A percentile compares a stretch with the other conserved stretches of the same genome.
phyloP scores from a whole-genome alignment of 2,329 filamentous ascomycete genomes.

The Talaromyces piceae region DNA sequence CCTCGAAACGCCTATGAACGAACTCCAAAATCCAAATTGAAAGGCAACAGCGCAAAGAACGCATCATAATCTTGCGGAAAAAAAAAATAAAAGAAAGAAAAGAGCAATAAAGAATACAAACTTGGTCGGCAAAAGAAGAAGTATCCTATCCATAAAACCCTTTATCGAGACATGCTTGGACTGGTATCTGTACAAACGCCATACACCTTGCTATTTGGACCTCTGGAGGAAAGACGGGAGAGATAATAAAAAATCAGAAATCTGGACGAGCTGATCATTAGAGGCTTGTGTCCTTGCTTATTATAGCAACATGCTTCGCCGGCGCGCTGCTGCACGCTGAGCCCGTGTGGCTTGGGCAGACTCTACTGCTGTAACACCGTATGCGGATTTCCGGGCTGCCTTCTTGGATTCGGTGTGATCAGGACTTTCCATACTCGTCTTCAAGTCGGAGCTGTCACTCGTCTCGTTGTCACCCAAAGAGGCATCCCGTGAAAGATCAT shows the following conservation, averaged over 20 bases:
- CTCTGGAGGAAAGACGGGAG: background rate
- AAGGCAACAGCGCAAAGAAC: background rate
- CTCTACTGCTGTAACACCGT: slow-evolving; percentile 9
- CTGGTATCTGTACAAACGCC: slow-evolving; percentile 8
- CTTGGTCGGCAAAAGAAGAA: background rate
- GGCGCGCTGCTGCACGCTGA: slow-evolving; percentile 26
- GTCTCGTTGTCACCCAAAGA: background rate
- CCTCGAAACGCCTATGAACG: slow-evolving; percentile 42
- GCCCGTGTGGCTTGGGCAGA: slow-evolving; percentile 18
- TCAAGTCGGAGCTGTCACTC: background rate
- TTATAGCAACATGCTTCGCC: slow-evolving; percentile 36
- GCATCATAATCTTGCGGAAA: background rate
- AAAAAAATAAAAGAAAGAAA: slow-evolving; percentile 5
- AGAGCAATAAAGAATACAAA: too few species aligned
- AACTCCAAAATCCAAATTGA: slow-evolving; percentile 11
- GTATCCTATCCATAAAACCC: background rate
- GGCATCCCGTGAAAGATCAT: background rate
- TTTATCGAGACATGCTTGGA: slow-evolving; percentile 2
- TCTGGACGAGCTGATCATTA: background rate
- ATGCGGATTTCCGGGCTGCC: background rate
- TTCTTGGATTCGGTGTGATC: slow-evolving; percentile 1
- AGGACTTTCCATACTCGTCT: background rate
- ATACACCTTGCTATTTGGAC: background rate
- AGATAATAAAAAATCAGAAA: background rate
- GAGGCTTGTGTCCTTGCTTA: background rate